phyloP scores from a whole-genome alignment of 371 early-diverging fungal genomes.

The Mucor velutinosus region DNA sequence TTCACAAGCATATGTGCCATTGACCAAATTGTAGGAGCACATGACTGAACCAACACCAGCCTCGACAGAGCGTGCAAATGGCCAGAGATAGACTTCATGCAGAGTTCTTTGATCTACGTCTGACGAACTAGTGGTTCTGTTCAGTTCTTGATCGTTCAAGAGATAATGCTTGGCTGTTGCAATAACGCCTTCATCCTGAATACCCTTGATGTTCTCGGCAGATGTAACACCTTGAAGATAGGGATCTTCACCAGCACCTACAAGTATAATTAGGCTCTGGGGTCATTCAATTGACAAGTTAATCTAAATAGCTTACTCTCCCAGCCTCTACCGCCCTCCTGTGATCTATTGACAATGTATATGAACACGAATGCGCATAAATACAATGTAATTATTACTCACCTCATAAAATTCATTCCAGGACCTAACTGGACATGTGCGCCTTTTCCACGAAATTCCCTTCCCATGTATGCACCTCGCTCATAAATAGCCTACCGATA shows the following conservation, averaged over 20 bases:
- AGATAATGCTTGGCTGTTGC: slow-evolving; percentile 59
- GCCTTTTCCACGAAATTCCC: slow-evolving; percentile 55
- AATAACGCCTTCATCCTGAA: slow-evolving; percentile 46
- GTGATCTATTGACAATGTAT: slow-evolving; percentile 23
- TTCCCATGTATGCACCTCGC: slow-evolving; percentile 53
- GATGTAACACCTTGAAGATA: slow-evolving; percentile 48
- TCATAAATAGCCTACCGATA: slow-evolving; percentile 29
- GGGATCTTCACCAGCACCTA: slow-evolving; percentile 58
- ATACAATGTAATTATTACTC: neutral
- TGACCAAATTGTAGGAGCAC: slow-evolving; percentile 60
- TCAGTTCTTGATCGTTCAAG: slow-evolving; percentile 53
- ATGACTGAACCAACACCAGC: slow-evolving; percentile 60
- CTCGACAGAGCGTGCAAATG: slow-evolving; percentile 55
- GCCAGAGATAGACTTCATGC: slow-evolving; percentile 61
- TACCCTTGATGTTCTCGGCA: slow-evolving; percentile 34
- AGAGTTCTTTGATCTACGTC: slow-evolving; percentile 51
- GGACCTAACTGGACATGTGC: slow-evolving; percentile 55
- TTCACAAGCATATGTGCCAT: slow-evolving; percentile 55
- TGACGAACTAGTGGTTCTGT: slow-evolving; percentile 32
- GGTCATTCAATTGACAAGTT: neutral
- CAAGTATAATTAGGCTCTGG: neutral
- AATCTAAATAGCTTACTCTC: slow-evolving; percentile 22
- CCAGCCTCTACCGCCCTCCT: slow-evolving; percentile 58
- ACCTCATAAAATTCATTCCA: slow-evolving; percentile 43
- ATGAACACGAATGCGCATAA: neutral